Conservation (phyloP, 176 grass and related monocot species). For the Eremochloa ophiuroides region DNA sequence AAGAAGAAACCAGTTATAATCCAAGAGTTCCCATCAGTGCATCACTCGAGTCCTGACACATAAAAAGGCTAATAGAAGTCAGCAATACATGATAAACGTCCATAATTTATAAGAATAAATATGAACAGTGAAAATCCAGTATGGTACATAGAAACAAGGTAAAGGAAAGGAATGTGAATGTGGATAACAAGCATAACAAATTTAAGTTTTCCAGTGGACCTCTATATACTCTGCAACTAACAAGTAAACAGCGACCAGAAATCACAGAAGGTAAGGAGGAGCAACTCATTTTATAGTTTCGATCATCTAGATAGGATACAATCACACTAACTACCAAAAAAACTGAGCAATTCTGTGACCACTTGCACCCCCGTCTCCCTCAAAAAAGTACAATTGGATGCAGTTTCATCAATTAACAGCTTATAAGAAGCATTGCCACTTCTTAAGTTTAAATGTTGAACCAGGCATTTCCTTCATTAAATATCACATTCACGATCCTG, state of each 20-base stretch:
- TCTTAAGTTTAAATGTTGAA: background rate
- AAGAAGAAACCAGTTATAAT: conserved; percentile 28
- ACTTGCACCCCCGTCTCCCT: too few species aligned
- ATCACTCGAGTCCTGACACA: conserved; percentile 34
- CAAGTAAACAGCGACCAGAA: background rate
- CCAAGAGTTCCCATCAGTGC: background rate
- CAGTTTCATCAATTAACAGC: background rate
- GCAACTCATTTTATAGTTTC: background rate
- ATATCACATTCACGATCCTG: background rate
- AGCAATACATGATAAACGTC: conserved; percentile 14
- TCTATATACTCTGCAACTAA: conserved; percentile 2
- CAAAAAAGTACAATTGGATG: background rate
- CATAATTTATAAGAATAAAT: conserved; percentile 6
- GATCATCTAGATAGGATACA: background rate
- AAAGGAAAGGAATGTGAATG: conserved; percentile 4
- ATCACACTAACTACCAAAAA: background rate
- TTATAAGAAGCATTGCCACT: background rate
- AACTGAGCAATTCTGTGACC: background rate
- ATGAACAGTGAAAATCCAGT: background rate
- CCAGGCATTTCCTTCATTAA: background rate
- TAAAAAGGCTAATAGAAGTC: conserved; percentile 10
- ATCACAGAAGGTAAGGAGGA: conserved; percentile 2
- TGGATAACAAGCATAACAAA: conserved; percentile 12
- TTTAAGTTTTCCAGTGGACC: background rate
- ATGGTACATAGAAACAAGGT: background rate